phyloP scores from a whole-genome alignment of 2,329 filamentous ascomycete species.

The Cladosporium phlei region DNA sequence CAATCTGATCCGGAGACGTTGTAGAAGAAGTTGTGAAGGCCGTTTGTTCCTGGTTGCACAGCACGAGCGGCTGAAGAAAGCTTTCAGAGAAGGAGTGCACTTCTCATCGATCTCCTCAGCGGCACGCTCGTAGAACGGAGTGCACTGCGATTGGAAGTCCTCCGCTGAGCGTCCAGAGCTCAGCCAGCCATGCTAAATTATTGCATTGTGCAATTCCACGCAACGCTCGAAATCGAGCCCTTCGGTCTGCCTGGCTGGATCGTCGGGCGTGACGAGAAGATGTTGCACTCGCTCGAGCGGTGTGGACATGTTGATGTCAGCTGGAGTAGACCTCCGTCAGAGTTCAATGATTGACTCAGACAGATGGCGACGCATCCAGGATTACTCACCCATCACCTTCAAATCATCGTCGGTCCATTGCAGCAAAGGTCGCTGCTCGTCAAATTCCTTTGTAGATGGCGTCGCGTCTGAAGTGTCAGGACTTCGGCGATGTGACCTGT shows the following conservation, averaged over 20 bases:
- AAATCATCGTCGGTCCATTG: too few relatives aligned
- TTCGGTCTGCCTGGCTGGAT: conserved; percentile 15
- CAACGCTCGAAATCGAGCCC: conserved; percentile 16
- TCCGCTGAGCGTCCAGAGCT: conserved; percentile 12
- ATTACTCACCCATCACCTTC: too few relatives aligned
- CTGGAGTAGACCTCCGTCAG: too few relatives aligned
- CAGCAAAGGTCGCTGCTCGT: too few relatives aligned
- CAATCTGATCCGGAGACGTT: conserved; percentile 5
- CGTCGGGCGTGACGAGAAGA: conserved; percentile 14
- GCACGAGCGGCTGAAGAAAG: conserved; percentile 13
- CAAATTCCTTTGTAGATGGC: too few relatives aligned
- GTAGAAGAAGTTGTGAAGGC: conserved; percentile 17
- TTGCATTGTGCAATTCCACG: conserved; percentile 17
- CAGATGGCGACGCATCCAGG: too few relatives aligned
- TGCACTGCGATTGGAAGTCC: conserved; percentile 11
- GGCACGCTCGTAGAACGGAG: conserved; percentile 1
- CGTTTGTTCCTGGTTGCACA: neutral
- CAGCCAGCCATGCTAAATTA: conserved; percentile 16
- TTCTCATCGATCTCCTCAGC: conserved; percentile 3
- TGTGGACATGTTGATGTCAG: conserved; percentile 5
- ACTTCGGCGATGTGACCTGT: too few relatives aligned
- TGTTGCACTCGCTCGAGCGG: conserved; percentile 11
- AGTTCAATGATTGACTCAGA: too few relatives aligned
- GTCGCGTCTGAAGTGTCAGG: too few relatives aligned
- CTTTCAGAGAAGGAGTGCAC: conserved; percentile 7